phyloP scores from a whole-genome alignment of 1,139 yeast genomes.

The Hyphopichia pseudoburtonii region DNA sequence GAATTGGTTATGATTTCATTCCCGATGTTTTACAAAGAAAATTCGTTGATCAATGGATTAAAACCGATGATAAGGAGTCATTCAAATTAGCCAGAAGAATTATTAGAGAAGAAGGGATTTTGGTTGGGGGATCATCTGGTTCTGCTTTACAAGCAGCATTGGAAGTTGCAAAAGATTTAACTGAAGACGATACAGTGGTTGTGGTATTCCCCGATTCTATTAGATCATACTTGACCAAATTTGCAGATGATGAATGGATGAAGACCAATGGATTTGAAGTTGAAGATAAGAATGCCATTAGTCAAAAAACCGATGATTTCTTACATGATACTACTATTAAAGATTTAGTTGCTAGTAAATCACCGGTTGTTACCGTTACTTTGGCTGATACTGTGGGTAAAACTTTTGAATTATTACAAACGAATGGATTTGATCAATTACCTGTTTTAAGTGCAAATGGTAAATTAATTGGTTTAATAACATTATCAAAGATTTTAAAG shows the following conservation, averaged over 20 bases:
- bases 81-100: conserved; percentile 81
- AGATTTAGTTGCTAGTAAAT: conserved; percentile 63
- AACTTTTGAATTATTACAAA: conserved; percentile 70
- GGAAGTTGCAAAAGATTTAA: conserved; percentile 64
- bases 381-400: conserved; percentile 60
- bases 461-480: conserved; percentile 72
- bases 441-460: conserved; percentile 68
- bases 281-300: conserved; percentile 47
- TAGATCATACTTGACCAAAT: conserved; percentile 83
- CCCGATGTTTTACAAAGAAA: conserved; percentile 77
- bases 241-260: conserved; percentile 94
- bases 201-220: conserved; percentile 87
- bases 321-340: conserved; percentile 51
- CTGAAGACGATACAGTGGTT: conserved; percentile 74
- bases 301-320: conserved; percentile 53
- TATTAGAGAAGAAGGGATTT: conserved; percentile 81
- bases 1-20: conserved; percentile 87
- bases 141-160: conserved; percentile 82
- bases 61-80: conserved; percentile 82
- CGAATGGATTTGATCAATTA: conserved; percentile 82
- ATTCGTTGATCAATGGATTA: conserved; percentile 76
- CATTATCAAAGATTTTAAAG: conserved; percentile 72
- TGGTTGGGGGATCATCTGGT: conserved; percentile 89
- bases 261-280: conserved; percentile 67
- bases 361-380: conserved; percentile 78